phyloP scores from a whole-genome alignment of 176 grass and related monocot genomes.

The Melocanna baccifera region DNA sequence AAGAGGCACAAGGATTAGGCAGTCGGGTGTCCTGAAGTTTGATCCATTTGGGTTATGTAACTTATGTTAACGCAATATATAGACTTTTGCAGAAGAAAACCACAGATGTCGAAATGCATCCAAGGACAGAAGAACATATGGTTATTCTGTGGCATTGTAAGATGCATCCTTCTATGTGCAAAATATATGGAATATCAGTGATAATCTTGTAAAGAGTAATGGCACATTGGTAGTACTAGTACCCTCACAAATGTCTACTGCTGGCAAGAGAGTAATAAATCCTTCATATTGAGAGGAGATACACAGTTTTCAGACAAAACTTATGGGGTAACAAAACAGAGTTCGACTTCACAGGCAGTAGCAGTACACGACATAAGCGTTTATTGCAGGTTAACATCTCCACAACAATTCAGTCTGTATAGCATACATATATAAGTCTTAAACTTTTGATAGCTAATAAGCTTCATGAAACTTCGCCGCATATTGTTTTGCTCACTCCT shows the following conservation, averaged over 20 bases:
- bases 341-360: background rate
- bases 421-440: background rate
- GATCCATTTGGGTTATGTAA: background rate
- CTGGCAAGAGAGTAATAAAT: background rate
- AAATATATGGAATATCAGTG: background rate
- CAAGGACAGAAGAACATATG: background rate
- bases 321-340: background rate
- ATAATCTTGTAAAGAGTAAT: background rate
- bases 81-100: background rate
- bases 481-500: conserved; percentile 17
- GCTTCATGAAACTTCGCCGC: conserved; percentile 20
- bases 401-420: background rate
- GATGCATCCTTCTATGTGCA: background rate
- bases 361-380: background rate
- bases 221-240: background rate
- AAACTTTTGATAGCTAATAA: conserved; percentile 4
- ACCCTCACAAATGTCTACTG: background rate
- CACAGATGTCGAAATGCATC: background rate
- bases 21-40: background rate
- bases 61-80: background rate
- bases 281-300: background rate
- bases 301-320: background rate
- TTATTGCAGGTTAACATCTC: conserved; percentile 7
- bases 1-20: conserved; percentile 21
- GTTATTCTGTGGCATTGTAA: background rate